Conservation (phyloP, 208 protist genomes). For the Kentomonas sorsogonicus region DNA sequence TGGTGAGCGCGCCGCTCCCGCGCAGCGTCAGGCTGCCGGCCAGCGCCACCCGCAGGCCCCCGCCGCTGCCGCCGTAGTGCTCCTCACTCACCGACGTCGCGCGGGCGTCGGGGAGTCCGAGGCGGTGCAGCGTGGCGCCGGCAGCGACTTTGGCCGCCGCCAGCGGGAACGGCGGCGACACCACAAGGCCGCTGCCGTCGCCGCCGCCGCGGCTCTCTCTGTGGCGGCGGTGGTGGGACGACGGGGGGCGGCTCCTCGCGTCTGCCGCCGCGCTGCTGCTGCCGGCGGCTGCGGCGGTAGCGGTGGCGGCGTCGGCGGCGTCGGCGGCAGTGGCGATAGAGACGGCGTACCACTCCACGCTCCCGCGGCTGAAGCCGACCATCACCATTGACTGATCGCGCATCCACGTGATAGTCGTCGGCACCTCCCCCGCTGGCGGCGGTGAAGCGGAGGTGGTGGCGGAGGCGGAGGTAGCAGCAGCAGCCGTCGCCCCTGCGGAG, state of each 20-base stretch:
- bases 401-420: constrained; percentile 88
- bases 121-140: too few relatives aligned
- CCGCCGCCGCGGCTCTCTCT: neutral
- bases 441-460: too few relatives aligned
- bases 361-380: constrained; percentile 60
- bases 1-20: constrained; percentile 46
- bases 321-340: constrained; percentile 16
- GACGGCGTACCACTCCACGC: constrained; percentile 76
- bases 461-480: too few relatives aligned
- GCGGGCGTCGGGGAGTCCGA: neutral
- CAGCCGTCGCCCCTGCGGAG: too few relatives aligned
- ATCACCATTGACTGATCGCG: constrained; percentile 70
- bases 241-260: neutral
- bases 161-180: neutral
- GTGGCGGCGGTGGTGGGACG: neutral
- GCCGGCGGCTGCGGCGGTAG: neutral
- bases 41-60: constrained; percentile 28
- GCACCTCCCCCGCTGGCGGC: too few relatives aligned
- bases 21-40: constrained; percentile 23
- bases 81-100: constrained; percentile 2
- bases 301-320: constrained; percentile 14
- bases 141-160: too few relatives aligned
- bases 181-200: neutral
- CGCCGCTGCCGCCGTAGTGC: constrained; percentile 24
- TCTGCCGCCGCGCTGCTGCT: neutral